Evolutionary conservation across 495 filamentous ascomycete species (phyloP).

Genomic region (Aspergillus ellipticus): DNA sequence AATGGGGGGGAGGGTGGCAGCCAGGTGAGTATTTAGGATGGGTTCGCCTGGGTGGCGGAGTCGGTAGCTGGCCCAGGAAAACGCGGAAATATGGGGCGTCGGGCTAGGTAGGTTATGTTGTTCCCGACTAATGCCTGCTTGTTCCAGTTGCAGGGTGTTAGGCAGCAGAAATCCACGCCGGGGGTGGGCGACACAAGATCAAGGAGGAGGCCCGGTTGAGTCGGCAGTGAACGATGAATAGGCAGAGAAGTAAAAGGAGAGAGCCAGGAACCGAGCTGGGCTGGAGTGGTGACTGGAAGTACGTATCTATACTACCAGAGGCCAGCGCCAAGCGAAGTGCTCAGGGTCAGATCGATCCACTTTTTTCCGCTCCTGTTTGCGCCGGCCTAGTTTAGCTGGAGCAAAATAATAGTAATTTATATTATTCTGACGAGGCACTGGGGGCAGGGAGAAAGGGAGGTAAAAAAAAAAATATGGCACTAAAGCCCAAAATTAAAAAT

Average conservation of each 20-base stretch:
- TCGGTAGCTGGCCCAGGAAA: background rate
- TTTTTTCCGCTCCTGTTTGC: slow-evolving; percentile 15
- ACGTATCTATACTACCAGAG: slow-evolving; percentile 12
- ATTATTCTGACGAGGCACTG: background rate
- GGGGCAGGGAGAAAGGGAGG: background rate
- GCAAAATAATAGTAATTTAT: slow-evolving; percentile 5
- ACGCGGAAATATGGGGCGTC: background rate
- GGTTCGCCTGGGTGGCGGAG: background rate
- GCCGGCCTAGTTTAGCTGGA: slow-evolving; percentile 12
- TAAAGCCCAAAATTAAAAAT: background rate
- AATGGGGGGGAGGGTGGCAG: background rate
- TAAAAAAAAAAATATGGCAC: background rate
- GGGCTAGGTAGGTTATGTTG: background rate
- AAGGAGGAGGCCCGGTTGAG: background rate
- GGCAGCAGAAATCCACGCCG: slow-evolving; percentile 14
- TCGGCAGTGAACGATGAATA: background rate
- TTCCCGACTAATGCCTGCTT: background rate
- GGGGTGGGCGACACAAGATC: background rate
- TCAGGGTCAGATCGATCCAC: slow-evolving; percentile 30
- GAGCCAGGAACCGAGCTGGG: slow-evolving; percentile 4
- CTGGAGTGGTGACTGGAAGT: slow-evolving; percentile 8
- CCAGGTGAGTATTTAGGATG: background rate
- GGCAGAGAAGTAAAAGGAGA: background rate
- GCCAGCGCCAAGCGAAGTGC: slow-evolving; percentile 16
- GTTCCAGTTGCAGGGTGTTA: slow-evolving; percentile 1